Evolutionary conservation across 2,329 filamentous ascomycete genomes (phyloP), one percentile per base, ranked within the genome.

Genomic region (Pseudogymnoascus sp.): DNA sequence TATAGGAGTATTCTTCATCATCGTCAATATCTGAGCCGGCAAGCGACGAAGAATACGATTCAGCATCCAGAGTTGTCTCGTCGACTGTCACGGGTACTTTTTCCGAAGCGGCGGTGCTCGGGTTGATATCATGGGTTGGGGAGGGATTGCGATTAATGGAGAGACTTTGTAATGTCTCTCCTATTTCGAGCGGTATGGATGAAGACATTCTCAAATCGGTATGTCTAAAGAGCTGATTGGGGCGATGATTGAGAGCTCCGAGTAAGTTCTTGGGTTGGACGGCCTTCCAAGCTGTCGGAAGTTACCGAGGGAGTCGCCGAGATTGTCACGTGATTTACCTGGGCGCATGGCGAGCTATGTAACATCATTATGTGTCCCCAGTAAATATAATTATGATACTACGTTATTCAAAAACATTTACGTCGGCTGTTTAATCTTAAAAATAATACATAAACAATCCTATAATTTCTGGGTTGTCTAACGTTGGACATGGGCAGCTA

Each of bases 121-220:
- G 90, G 71, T 92, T 92, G 68, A 90, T 70, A 75, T 96, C 91
- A 76, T 89, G 87, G 56, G 71, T 72, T 4, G 85, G 79, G 37
- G 88, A 89, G 0, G 91, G 91, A 58, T 84, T 70, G 52, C 76
- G 81, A 63, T 89, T 86, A 74, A 96, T 86, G 69, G 88, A 88
- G 33, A 85, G 88, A 13, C 88, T 85, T 73, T 96, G 92, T 65
- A 96, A 77, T 33, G 87, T 86, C 68, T 89, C 88, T 45, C 88
- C 87, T 61, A 91, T 74, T 70, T 92, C 84, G 21, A 82, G 73
- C 19, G 83, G 78, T 26, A 81, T 10, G n/a, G 41, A 35, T 15
- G 58, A 60, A 35, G 59, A 30, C 60, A 62, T 62, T 57, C 15
- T 62, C 33, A 37, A 23, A 18, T 23, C 30, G 18, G 15, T 52